A percentile compares a stretch with the other conserved stretches of the same genome.
These are phyloP conservation scores for Beauveria brongniartii DNA, from an alignment of 2,329 filamentous ascomycete genomes.

Conservation along the genomic window DNA sequence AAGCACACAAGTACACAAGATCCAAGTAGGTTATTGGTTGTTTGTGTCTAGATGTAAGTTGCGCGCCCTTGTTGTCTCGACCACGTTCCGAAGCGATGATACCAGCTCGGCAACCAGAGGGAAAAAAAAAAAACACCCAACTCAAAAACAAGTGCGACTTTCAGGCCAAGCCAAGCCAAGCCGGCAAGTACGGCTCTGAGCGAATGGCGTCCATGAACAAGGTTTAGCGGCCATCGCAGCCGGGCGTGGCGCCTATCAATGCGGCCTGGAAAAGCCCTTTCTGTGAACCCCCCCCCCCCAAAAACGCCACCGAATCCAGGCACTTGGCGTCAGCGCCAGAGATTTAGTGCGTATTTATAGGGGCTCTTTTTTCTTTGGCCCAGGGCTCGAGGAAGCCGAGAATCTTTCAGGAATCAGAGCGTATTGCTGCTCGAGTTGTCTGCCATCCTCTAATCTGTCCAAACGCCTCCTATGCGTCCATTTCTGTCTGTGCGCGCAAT, in stretches of 20 bases:
- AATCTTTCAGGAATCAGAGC: neutral
- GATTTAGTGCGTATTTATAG: neutral
- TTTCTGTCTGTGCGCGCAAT: too few relatives aligned
- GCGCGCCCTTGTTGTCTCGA: too few relatives aligned
- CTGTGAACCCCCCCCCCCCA: too few relatives aligned
- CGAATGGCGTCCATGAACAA: constrained; percentile 1
- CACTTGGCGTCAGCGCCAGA: constrained; percentile 5
- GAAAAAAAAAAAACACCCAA: neutral
- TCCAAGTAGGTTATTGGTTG: too few relatives aligned
- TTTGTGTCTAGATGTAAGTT: too few relatives aligned
- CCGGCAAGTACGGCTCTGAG: neutral
- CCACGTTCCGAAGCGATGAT: too few relatives aligned
- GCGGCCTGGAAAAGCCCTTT: neutral
- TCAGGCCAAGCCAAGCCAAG: neutral
- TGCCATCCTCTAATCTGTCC: too few relatives aligned
- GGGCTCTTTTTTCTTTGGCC: neutral
- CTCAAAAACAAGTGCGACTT: neutral
- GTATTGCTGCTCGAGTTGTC: neutral
- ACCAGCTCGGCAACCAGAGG: neutral
- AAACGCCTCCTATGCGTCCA: too few relatives aligned
- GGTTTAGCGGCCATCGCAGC: constrained; percentile 4
- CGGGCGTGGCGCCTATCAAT: constrained; percentile 4
- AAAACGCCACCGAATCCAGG: neutral
- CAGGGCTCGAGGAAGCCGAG: neutral
- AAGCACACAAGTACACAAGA: too few relatives aligned